Conservation (phyloP, 257 asterid species). For the Scutellaria barbata region DNA sequence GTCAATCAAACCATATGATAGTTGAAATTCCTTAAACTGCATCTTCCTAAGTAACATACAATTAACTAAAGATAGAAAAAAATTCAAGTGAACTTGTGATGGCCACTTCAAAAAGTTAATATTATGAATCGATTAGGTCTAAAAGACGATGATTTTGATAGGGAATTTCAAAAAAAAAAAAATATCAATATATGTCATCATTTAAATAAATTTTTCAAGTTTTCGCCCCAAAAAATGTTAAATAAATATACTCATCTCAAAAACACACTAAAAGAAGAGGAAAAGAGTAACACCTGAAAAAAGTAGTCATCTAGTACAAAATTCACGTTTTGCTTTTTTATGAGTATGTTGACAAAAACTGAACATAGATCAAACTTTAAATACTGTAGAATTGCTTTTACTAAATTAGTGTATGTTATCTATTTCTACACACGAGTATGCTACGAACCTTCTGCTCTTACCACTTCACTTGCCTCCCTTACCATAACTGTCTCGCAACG, state of each 20-base stretch:
- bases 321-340: not conserved
- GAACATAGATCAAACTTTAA: not conserved
- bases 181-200: too few species aligned
- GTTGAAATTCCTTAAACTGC: constrained; percentile 23
- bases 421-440: constrained; percentile 26
- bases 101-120: too few species aligned
- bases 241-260: too few species aligned
- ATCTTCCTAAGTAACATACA: not conserved
- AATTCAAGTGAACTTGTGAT: not conserved
- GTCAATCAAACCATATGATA: constrained; percentile 11
- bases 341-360: not conserved
- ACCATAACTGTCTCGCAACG: constrained; percentile 66
- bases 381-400: not conserved
- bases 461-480: constrained; percentile 64
- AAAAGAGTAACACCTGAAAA: not conserved
- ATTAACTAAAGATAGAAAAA: constrained; percentile 16
- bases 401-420: constrained; percentile 19
- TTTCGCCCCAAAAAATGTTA: too few species aligned
- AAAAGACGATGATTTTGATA: constrained; percentile 21
- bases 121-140: not conserved
- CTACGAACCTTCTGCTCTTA: not conserved
- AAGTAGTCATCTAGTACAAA: not conserved
- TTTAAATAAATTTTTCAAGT: too few species aligned
- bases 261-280: too few species aligned
- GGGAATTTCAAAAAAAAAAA: not conserved